phyloP scores from a whole-genome alignment of 2,329 filamentous ascomycete species.

The Alternaria longipes region DNA sequence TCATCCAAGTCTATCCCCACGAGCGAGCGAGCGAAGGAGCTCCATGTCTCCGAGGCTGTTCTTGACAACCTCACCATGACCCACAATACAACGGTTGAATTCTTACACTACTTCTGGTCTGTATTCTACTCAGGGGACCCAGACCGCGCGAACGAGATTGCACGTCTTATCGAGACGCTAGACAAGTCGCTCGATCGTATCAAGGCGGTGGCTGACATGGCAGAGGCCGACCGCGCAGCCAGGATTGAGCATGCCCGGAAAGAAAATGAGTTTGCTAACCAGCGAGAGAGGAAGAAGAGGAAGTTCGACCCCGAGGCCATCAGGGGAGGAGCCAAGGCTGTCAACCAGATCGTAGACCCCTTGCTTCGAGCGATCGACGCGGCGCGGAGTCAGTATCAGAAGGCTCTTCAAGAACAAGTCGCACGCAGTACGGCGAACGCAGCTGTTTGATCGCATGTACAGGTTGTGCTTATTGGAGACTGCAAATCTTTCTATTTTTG shows the following conservation, averaged over 20 bases:
- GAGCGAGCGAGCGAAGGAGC: slow-evolving; percentile 41
- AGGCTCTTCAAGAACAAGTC: slow-evolving; percentile 70
- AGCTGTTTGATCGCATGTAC: neutral
- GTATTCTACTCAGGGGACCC: slow-evolving; percentile 89
- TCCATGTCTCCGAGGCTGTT: slow-evolving; percentile 54
- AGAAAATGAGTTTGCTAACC: slow-evolving; percentile 74
- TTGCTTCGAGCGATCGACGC: slow-evolving; percentile 74
- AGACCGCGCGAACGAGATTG: slow-evolving; percentile 80
- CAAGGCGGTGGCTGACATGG: slow-evolving; percentile 79
- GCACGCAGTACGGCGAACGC: slow-evolving; percentile 20
- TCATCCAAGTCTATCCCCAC: slow-evolving; percentile 35
- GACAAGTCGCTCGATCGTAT: slow-evolving; percentile 80
- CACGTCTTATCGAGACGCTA: slow-evolving; percentile 83
- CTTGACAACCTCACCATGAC: slow-evolving; percentile 75
- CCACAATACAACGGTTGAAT: slow-evolving; percentile 93
- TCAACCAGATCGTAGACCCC: slow-evolving; percentile 78
- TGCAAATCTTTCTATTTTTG: slow-evolving; percentile 20
- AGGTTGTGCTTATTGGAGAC: neutral
- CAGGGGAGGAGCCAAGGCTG: slow-evolving; percentile 77
- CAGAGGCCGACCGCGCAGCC: slow-evolving; percentile 76
- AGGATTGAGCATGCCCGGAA: slow-evolving; percentile 72
- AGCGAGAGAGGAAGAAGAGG: slow-evolving; percentile 77
- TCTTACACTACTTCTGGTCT: slow-evolving; percentile 96
- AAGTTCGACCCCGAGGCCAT: slow-evolving; percentile 74
- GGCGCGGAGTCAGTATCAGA: slow-evolving; percentile 76